Evolutionary conservation across 2,329 filamentous ascomycete genomes (phyloP).

Genomic region (Aspergillus novoparasiticus): DNA sequence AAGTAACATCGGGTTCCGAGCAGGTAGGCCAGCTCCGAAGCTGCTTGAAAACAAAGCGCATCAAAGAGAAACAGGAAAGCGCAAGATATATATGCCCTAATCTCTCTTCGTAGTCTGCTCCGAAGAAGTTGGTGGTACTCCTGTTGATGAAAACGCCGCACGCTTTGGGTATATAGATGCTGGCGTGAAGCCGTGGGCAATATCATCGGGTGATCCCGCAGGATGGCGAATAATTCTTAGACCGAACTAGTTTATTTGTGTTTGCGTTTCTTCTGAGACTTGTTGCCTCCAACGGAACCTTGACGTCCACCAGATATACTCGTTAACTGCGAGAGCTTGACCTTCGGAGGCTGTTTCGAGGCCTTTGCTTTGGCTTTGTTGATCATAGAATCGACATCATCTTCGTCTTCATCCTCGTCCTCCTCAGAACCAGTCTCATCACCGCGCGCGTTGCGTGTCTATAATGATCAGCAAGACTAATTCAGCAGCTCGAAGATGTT

Average conservation of each 20-base stretch:
- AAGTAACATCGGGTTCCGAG: background rate
- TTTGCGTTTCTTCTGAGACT: constrained; percentile 29
- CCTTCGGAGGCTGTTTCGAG: constrained; percentile 14
- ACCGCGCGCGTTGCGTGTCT: constrained; percentile 7
- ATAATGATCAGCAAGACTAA: background rate
- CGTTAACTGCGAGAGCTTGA: constrained; percentile 27
- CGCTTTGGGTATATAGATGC: background rate
- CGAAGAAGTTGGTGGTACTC: background rate
- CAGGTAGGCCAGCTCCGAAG: background rate
- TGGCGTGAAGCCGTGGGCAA: background rate
- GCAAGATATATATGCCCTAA: background rate
- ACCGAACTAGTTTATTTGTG: constrained; percentile 2
- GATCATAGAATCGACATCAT: constrained; percentile 20
- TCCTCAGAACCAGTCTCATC: constrained; percentile 1
- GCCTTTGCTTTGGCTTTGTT: constrained; percentile 22
- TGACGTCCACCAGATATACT: constrained; percentile 35
- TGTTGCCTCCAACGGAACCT: constrained; percentile 11
- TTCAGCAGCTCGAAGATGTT: background rate
- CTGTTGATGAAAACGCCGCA: background rate
- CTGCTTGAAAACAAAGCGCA: background rate
- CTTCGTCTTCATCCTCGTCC: constrained; percentile 17
- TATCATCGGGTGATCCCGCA: background rate
- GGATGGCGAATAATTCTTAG: background rate
- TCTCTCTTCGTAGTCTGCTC: background rate
- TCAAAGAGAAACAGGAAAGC: background rate